A percentile compares a stretch with the other conserved stretches of the same genome.
These are phyloP conservation scores for Oryza coarctata DNA, from an alignment of 176 grass and related monocot genomes.

Conservation along the genomic window DNA sequence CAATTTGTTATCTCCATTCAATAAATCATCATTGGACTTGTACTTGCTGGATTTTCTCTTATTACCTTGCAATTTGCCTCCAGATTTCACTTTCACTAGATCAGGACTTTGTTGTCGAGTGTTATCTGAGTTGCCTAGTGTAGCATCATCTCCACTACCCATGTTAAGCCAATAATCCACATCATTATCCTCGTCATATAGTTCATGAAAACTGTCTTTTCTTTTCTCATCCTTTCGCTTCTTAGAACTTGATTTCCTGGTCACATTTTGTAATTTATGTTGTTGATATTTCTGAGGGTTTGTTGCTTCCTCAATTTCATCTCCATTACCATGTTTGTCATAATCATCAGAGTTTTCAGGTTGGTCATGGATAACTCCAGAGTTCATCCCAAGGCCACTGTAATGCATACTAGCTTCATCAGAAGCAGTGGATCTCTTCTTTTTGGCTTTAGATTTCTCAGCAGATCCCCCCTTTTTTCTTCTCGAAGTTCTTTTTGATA, in stretches of 20 bases:
- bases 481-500: constrained; percentile 35
- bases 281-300: constrained; percentile 28
- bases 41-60: constrained; percentile 53
- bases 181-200: constrained; percentile 23
- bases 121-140: constrained; percentile 23
- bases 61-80: constrained; percentile 35
- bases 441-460: constrained; percentile 47
- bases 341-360: constrained; percentile 23
- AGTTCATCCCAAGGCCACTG: constrained; percentile 14
- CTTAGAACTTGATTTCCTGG: constrained; percentile 32
- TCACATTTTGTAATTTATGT: constrained; percentile 35
- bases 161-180: constrained; percentile 21
- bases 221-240: constrained; percentile 36
- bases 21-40: constrained; percentile 31
- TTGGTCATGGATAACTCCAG: constrained; percentile 14
- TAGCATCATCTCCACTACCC: constrained; percentile 44
- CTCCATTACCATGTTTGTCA: constrained; percentile 34
- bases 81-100: constrained; percentile 49
- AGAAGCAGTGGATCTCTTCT: constrained; percentile 30
- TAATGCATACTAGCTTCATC: constrained; percentile 25
- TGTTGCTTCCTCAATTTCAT: constrained; percentile 21
- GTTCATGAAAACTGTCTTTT: constrained; percentile 27
- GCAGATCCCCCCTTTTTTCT: constrained; percentile 44
- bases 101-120: constrained; percentile 34
- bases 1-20: constrained; percentile 29